Evolutionary conservation across 768 basidiomycete species (phyloP), one percentile per base, ranked within the genome.

Genomic region (Xerocomus brunneocitrinus): DNA sequence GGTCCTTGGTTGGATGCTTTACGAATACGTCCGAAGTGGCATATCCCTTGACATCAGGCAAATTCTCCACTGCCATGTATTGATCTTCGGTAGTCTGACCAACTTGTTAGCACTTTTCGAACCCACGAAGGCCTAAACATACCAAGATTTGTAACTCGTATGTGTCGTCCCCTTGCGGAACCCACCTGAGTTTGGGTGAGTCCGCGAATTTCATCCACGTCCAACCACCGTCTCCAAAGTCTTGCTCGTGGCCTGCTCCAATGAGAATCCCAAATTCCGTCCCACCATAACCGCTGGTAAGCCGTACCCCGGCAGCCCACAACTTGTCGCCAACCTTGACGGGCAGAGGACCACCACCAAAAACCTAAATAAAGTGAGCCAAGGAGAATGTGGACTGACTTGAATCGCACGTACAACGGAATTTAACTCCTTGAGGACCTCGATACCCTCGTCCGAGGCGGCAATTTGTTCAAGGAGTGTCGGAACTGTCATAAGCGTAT

Each of bases 21-120:
- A 69, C 53, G 14, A 81, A 63, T 3, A 80, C 44, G 59, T 80
- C 80, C 1, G 67, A 62, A 2, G 77, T 78, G 2, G 74, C 67
- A 44, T 76, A 79, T 12, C 72, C 76, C 22, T 66, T 62, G 16
- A 59, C 57, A 3, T 76, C 79, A 1, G 71, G 58, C 2, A 74
- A 47, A 57, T 79, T 79, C 42, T 69, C 53, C 9, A 68, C 39
- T 1, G 62, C 56, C 44, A 59, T 39, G 22, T 47, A 36, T 24
- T 59, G 55, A 5, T 47, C 36, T 7, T 58, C 48, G 14, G 30
- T 55, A 6, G 57, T 45, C 62, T 62, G 28, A 14, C 16, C 13
- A 12, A 3, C 13, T 7, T 3, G 16, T 57, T 8, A 58, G 49
- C 24, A 34, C 24, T 3, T 16, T 3, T 2, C 12, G 9, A 42